Percentiles rank a stretch among this genome's conserved stretches.
Evolutionary conservation across 2,329 filamentous ascomycete species (phyloP).

Genomic region (Ophiostoma populinum): DNA sequence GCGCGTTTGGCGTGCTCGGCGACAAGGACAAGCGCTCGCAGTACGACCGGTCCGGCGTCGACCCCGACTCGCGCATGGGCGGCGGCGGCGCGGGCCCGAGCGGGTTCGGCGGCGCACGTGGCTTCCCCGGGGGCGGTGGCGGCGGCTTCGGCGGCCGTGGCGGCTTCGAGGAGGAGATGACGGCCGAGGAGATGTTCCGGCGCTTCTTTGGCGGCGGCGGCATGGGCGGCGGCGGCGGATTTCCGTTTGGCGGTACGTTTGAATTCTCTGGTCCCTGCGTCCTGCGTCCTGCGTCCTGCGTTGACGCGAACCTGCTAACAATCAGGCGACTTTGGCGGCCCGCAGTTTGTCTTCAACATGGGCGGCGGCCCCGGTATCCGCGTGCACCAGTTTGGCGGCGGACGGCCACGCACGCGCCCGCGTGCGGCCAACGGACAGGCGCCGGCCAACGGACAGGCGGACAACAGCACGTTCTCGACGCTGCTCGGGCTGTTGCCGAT

Average conservation of each 20-base stretch:
- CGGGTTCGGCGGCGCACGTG: conserved; percentile 18
- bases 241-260: conserved; percentile 1
- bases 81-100: conserved; percentile 27
- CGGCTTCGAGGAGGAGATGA: conserved; percentile 81
- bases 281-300: no score
- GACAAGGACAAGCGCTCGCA: conserved; percentile 85
- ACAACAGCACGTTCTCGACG: conserved; percentile 34
- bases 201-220: conserved; percentile 80
- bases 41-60: conserved; percentile 77
- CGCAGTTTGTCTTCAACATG: conserved; percentile 89
- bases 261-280: no score
- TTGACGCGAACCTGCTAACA: no score
- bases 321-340: conserved; percentile 53
- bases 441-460: conserved; percentile 20
- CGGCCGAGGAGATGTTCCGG: conserved; percentile 90
- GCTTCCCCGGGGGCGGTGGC: conserved; percentile 31
- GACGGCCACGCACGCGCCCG: conserved; percentile 57
- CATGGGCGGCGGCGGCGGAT: conserved; percentile 37
- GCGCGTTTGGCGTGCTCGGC: conserved; percentile 82
- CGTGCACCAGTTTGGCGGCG: conserved; percentile 89
- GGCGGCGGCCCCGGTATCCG: conserved; percentile 80
- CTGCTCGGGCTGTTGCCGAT: conserved; percentile 71
- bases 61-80: conserved; percentile 78
- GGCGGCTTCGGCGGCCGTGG: conserved; percentile 21
- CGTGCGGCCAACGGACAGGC: conserved; percentile 21